These are phyloP conservation scores for Geranium rotundifolium DNA, from an alignment of 345 rosid genomes.

Conservation along the genomic window DNA sequence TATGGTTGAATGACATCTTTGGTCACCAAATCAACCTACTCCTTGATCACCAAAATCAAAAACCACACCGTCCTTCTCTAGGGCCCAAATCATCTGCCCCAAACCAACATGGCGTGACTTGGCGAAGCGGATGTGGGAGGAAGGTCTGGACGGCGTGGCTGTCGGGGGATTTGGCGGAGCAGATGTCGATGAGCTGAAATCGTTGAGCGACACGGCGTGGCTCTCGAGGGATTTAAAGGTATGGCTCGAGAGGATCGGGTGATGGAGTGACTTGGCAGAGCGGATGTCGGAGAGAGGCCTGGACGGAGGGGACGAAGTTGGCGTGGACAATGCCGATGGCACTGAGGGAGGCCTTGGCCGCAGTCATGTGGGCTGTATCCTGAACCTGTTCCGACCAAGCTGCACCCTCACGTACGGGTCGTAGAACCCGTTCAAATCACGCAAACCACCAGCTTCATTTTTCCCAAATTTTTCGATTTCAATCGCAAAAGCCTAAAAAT, in stretches of 20 bases:
- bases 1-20: slow-evolving; percentile 17
- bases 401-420: too few relatives aligned
- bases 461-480: too few relatives aligned
- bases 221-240: slow-evolving; percentile 24
- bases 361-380: slow-evolving; percentile 52
- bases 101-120: slow-evolving; percentile 54
- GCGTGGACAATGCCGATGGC: slow-evolving; percentile 75
- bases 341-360: slow-evolving; percentile 77
- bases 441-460: too few relatives aligned
- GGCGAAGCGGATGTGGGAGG: too few relatives aligned
- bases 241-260: slow-evolving; percentile 51
- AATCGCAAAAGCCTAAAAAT: too few relatives aligned
- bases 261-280: slow-evolving; percentile 53
- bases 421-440: too few relatives aligned
- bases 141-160: slow-evolving; percentile 26
- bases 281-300: slow-evolving; percentile 41
- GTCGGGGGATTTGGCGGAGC: slow-evolving; percentile 23
- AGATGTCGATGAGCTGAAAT: slow-evolving; percentile 6
- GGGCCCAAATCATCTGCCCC: slow-evolving; percentile 39
- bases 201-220: slow-evolving; percentile 5
- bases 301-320: slow-evolving; percentile 43
- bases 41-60: too few relatives aligned
- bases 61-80: slow-evolving; percentile 48
- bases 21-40: slow-evolving; percentile 51
- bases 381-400: too few relatives aligned